Base-by-base conservation (phyloP, 1,284 basidiomycete species). In the Ganoderma leucocontextum region DNA sequence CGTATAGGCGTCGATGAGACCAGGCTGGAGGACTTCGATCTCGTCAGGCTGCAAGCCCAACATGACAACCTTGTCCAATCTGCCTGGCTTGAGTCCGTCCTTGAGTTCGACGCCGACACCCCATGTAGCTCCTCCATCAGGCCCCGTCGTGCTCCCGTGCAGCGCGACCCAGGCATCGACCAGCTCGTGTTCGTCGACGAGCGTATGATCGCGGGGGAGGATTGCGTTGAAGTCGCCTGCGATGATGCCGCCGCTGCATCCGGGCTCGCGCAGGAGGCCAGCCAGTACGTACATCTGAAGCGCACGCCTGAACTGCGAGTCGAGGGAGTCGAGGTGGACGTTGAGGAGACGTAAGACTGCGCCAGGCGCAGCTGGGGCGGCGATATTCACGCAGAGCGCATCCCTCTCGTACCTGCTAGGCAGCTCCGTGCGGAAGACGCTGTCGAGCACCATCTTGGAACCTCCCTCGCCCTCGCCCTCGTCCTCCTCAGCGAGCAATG, bases 371-470 rank as follows among this genome's bases (percentile, higher is more conserved):
- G 72, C 62, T 72, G 77, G 78, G 70, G 71, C 60, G 68, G 73
- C 69, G 68, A 82, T 77, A 66, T 82, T 76, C 64, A 82, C 78
- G 59, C 12, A 81, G 69, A 82, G 80, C 71, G 72, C 80, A 74
- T 75, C 65, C 75, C 41, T 42, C 41, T 44, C 2, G 69, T 79
- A 81, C 75, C 74, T 79, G 79, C 81, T 82, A 5, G 80, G 81
- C 55, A 83, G 80, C 1, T 29, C 58, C 63, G 80, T 62, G 72
- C 78, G 80, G 73, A 68, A 80, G 67, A 81, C 75, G 68, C 35
- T 39, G 33, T 72, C 75, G 42, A 81, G 70, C 75, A 74, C 72
- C 69, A 79, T 55, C 73, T 76, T 78, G 22, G 36, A 59, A 38
- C 63, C 76, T 76, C 75, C 67, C 66, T 78, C 78, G 44, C 64